Evolutionary conservation across 148 eudicot species (phyloP).

Genomic region (Rhododendron ovatum): DNA sequence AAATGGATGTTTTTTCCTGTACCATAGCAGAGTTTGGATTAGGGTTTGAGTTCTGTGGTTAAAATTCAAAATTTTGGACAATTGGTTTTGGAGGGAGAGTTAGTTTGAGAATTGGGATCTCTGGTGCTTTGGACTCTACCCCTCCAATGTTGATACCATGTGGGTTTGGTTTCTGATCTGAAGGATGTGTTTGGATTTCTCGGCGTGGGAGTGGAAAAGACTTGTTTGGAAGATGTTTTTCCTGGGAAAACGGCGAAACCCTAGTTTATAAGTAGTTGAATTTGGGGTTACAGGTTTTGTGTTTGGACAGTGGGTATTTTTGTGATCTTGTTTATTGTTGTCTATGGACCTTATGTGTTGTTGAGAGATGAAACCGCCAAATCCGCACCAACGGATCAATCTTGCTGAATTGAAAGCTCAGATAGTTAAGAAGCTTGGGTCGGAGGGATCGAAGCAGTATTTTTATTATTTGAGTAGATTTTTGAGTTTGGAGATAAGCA

Average conservation of each 20-base stretch:
- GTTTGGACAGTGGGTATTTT: slow-evolving; percentile 6
- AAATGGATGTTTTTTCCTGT: slow-evolving; percentile 11
- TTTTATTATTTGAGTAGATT: slow-evolving; percentile 42
- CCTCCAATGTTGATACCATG: not conserved
- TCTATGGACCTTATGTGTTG: slow-evolving; percentile 25
- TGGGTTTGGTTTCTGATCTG: slow-evolving; percentile 22
- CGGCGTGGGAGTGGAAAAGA: slow-evolving; percentile 14
- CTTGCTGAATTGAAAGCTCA: slow-evolving; percentile 46
- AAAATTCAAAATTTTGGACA: slow-evolving; percentile 10
- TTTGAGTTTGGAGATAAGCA: slow-evolving; percentile 44
- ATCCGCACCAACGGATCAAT: slow-evolving; percentile 40
- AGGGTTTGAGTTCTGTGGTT: slow-evolving; percentile 10
- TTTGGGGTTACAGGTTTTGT: slow-evolving; percentile 4
- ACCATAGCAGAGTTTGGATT: slow-evolving; percentile 9
- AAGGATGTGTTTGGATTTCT: slow-evolving; percentile 19
- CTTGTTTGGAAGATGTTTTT: slow-evolving; percentile 22
- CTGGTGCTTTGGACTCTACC: slow-evolving; percentile 16
- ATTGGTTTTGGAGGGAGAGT: slow-evolving; percentile 66
- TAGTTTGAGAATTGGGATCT: slow-evolving; percentile 37
- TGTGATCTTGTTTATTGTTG: slow-evolving; percentile 7
- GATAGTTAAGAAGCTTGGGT: slow-evolving; percentile 52
- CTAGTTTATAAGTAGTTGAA: slow-evolving; percentile 16
- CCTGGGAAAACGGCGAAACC: slow-evolving; percentile 26
- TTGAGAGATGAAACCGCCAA: slow-evolving; percentile 45
- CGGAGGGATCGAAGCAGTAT: slow-evolving; percentile 46